phyloP scores from a whole-genome alignment of 2,329 filamentous ascomycete genomes.

The Chaetomium globosum region DNA sequence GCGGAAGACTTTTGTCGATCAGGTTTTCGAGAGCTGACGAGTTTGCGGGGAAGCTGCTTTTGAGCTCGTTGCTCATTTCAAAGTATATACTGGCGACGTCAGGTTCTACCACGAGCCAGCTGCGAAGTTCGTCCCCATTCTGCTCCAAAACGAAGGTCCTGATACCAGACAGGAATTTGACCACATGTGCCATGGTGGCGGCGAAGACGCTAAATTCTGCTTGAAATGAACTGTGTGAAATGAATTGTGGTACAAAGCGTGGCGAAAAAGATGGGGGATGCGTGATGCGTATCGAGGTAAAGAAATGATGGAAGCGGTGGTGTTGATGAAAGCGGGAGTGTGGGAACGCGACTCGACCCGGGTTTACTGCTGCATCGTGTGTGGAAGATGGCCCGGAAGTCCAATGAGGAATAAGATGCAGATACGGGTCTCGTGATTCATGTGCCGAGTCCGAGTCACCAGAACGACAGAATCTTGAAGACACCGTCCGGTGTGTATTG shows the following conservation, averaged over 20 bases:
- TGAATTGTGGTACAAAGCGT: neutral
- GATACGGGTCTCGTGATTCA: neutral
- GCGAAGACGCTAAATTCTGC: conserved; percentile 1
- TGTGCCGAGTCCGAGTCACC: no score
- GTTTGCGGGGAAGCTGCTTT: conserved; percentile 54
- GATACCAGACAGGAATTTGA: conserved; percentile 69
- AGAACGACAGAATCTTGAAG: no score
- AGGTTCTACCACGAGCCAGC: conserved; percentile 75
- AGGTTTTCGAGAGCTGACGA: conserved; percentile 61
- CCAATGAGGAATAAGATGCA: neutral
- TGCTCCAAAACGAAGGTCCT: conserved; percentile 62
- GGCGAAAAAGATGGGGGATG: no score
- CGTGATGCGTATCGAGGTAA: neutral
- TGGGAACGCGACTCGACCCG: conserved; percentile 3
- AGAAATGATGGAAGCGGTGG: no score
- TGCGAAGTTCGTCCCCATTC: conserved; percentile 66
- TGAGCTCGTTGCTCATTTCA: conserved; percentile 68
- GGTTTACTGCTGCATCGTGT: conserved; percentile 7
- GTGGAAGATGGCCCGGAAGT: neutral
- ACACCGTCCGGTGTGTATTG: no score
- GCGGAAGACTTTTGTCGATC: conserved; percentile 65
- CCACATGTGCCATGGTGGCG: conserved; percentile 61
- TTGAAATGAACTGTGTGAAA: neutral
- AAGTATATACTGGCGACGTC: conserved; percentile 68
- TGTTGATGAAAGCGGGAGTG: neutral